Evolutionary conservation across 2,329 filamentous ascomycete genomes (phyloP), one percentile per base, ranked within the genome.

Genomic region (Fusarium mangiferae): DNA sequence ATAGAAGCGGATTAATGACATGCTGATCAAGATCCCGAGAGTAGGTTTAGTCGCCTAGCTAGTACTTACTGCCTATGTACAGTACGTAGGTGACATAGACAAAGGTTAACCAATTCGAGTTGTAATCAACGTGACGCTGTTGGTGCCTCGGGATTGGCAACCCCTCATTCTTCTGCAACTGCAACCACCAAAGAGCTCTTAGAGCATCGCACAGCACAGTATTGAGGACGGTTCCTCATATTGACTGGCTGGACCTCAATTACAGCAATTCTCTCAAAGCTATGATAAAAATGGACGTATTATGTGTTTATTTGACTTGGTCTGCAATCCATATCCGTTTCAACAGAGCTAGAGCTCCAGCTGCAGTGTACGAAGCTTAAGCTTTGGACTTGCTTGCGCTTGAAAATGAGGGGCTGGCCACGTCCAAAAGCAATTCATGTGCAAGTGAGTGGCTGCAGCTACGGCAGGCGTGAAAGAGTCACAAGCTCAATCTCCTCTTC

Each of bases 381-480:
- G 52, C 52, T 70, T 59, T 66, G 45, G 18, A 58, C 18, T 41
- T 73, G 62, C 38, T 73, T 33, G 42, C 52, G 41, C 15, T 66
- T 70, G 66, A 44, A 54, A 63, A 39, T 68, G 71, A 74, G 71
- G 71, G 71, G 70, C 68, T 56, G 42, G 38, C 28, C 38, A 66
- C 48, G 38, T 35, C 66, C 48, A 57, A 72, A 74, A 73, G 58
- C 44, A 71, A 72, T 52, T n/a, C 59, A 71, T 68, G 46, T 62
- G 39, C 51, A 65, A 65, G 65, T 42, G 33, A 68, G 65, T 39
- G 36, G 56, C 66, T 66, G 51, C 38, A 70, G 42, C 38, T 60
- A 75, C 75, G 41, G 68, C 71, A 58, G 75, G 66, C 61, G 75
- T 74, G 57, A n/a, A 67, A 41, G 24, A 66, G 30, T 36, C 28